Percentiles rank a stretch among this genome's conserved stretches.
Evolutionary conservation across 495 filamentous ascomycete genomes (phyloP).

Genomic region (Rusavskia elegans): DNA sequence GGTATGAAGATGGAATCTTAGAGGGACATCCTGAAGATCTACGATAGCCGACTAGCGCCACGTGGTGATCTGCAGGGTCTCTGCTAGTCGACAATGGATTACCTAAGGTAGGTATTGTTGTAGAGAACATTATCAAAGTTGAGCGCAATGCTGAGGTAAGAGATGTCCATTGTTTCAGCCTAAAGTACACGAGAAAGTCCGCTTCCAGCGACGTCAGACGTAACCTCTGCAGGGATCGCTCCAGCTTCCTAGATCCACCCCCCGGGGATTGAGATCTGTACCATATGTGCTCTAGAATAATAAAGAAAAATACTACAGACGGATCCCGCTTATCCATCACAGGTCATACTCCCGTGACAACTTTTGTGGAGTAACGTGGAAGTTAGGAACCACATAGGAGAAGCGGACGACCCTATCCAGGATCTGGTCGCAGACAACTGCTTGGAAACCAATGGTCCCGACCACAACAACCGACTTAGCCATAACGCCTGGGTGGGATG

Average conservation of each 20-base stretch:
- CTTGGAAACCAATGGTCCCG: not conserved
- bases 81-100: not conserved
- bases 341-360: not conserved
- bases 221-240: not conserved
- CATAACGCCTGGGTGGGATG: not conserved
- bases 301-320: not conserved
- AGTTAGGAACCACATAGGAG: not conserved
- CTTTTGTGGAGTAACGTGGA: not conserved
- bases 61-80: too few species aligned
- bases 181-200: constrained; percentile 8
- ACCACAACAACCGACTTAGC: not conserved
- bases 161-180: constrained; percentile 4
- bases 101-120: too few species aligned
- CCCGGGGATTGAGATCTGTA: not conserved
- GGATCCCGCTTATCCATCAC: not conserved
- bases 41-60: too few species aligned
- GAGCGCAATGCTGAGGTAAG: not conserved
- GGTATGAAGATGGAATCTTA: too few species aligned
- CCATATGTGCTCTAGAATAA: not conserved
- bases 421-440: not conserved
- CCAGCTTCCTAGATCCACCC: not conserved
- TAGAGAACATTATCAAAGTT: not conserved
- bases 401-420: not conserved
- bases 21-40: too few species aligned
- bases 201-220: not conserved